phyloP scores from a whole-genome alignment of 805 yeast genomes.

The Wickerhamomyces sydowiorum region DNA sequence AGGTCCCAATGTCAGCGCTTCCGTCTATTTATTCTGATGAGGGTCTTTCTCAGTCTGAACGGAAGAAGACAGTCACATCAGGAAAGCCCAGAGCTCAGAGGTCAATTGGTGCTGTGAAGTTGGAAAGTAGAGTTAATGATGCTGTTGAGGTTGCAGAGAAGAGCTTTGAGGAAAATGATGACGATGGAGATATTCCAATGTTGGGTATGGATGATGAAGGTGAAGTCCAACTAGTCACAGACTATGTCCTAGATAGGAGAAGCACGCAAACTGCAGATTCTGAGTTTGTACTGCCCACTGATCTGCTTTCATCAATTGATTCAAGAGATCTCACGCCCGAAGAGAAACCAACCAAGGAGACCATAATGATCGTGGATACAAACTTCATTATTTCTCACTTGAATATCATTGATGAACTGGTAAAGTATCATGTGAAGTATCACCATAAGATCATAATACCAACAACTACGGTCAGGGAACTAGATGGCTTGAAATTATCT shows the following conservation, averaged over 20 bases:
- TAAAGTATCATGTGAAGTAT: conserved; percentile 32
- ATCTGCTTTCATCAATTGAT: neutral
- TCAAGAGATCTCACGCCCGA: conserved; percentile 6
- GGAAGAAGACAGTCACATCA: conserved; percentile 11
- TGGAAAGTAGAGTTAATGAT: conserved; percentile 19
- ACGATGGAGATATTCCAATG: conserved; percentile 42
- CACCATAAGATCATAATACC: conserved; percentile 62
- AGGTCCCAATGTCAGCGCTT: conserved; percentile 10
- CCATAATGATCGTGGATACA: conserved; percentile 69
- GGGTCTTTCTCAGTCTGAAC: conserved; percentile 15
- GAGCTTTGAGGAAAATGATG: conserved; percentile 6
- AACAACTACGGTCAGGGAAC: conserved; percentile 59
- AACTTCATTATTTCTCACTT: conserved; percentile 75
- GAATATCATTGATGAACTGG: conserved; percentile 47
- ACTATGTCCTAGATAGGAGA: conserved; percentile 28
- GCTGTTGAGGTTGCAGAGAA: conserved; percentile 1
- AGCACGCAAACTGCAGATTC: neutral
- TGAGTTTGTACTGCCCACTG: neutral
- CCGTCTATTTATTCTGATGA: conserved; percentile 20
- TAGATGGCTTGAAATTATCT: conserved; percentile 74
- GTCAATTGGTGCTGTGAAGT: conserved; percentile 20
- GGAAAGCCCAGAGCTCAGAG: conserved; percentile 12
- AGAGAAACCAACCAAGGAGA: conserved; percentile 8
- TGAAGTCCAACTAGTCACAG: conserved; percentile 38
- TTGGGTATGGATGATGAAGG: conserved; percentile 39